Conservation (phyloP, 2,329 filamentous ascomycete genomes). For the Colletotrichum orchidophilum region DNA sequence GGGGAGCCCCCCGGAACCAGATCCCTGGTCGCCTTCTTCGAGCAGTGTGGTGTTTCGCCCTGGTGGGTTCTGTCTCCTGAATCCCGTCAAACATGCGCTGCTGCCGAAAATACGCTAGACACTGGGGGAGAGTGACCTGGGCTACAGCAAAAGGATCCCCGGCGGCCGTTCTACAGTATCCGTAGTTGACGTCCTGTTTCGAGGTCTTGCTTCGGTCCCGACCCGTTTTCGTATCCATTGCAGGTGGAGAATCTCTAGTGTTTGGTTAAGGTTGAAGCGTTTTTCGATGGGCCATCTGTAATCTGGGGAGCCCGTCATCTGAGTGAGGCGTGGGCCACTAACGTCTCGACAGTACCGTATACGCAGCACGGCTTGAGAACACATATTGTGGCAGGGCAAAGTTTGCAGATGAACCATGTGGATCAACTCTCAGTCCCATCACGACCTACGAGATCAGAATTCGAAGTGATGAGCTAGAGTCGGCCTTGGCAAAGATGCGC, state of each 20-base stretch:
- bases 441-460: background rate
- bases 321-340: background rate
- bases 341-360: background rate
- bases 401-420: background rate
- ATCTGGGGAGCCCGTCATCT: background rate
- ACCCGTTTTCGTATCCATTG: slow-evolving; percentile 25
- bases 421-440: background rate
- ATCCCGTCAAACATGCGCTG: background rate
- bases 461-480: background rate
- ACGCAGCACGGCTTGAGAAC: no score
- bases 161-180: slow-evolving; percentile 10
- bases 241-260: slow-evolving; percentile 3
- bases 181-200: slow-evolving; percentile 14
- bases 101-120: background rate
- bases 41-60: slow-evolving; percentile 28
- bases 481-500: slow-evolving; percentile 21
- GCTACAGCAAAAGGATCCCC: background rate
- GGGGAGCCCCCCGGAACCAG: background rate
- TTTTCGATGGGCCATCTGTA: background rate
- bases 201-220: slow-evolving; percentile 7
- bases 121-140: background rate
- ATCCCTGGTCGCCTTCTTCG: slow-evolving; percentile 10
- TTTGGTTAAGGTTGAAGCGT: background rate
- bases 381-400: background rate
- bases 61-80: slow-evolving; percentile 26